Evolutionary conservation across 2,329 filamentous ascomycete genomes (phyloP).

Genomic region (Pseudocercospora macadamiae): DNA sequence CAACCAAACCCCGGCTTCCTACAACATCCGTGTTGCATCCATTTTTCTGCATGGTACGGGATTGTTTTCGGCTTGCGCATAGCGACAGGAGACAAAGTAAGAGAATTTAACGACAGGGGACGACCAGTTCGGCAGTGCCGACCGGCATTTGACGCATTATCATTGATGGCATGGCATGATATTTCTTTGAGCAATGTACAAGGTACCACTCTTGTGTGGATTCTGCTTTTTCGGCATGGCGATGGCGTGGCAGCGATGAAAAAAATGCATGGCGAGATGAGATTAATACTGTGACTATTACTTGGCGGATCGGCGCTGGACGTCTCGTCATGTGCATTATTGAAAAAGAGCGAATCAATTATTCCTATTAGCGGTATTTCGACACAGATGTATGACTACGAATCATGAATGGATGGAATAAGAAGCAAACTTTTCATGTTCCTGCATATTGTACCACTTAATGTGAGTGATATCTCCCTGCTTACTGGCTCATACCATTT

Average conservation of each 20-base stretch:
- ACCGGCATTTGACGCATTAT: constrained; percentile 1
- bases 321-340: background rate
- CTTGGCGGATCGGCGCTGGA: background rate
- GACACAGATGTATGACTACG: constrained; percentile 1
- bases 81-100: background rate
- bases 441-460: no score
- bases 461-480: no score
- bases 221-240: constrained; percentile 1
- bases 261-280: background rate
- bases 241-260: background rate
- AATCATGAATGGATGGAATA: background rate
- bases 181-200: background rate
- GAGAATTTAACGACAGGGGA: constrained; percentile 2
- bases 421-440: background rate
- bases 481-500: no score
- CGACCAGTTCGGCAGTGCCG: background rate
- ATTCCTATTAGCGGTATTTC: background rate
- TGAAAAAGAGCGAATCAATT: background rate
- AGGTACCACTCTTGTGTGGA: background rate
- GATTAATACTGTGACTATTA: background rate
- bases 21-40: background rate
- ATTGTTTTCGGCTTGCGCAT: background rate
- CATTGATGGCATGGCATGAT: constrained; percentile 1
- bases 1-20: background rate
- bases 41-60: background rate